Conservation (phyloP, 2,329 filamentous ascomycete species). For the Xylariaceae sp. region DNA sequence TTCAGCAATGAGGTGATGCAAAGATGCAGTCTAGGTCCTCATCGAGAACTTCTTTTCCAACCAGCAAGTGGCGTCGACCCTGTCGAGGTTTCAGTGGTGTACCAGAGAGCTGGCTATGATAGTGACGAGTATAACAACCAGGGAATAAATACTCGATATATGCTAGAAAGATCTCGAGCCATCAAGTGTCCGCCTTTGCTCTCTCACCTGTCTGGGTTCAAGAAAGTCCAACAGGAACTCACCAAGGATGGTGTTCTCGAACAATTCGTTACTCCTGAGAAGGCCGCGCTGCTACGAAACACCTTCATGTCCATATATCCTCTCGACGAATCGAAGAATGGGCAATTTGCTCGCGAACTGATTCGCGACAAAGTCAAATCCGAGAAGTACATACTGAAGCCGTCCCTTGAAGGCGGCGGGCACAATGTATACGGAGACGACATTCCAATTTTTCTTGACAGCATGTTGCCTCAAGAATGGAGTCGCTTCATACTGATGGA, state of each 20-base stretch:
- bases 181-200: slow-evolving; percentile 41
- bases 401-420: slow-evolving; percentile 39
- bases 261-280: slow-evolving; percentile 26
- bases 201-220: slow-evolving; percentile 36
- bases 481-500: slow-evolving; percentile 35
- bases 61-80: slow-evolving; percentile 17
- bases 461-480: slow-evolving; percentile 24
- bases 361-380: slow-evolving; percentile 19
- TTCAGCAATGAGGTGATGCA: slow-evolving; percentile 30
- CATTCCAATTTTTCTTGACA: slow-evolving; percentile 31
- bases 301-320: slow-evolving; percentile 35
- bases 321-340: slow-evolving; percentile 28
- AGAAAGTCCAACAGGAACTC: slow-evolving; percentile 39
- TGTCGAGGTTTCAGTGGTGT: slow-evolving; percentile 37
- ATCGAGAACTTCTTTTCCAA: slow-evolving; percentile 32
- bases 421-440: slow-evolving; percentile 36
- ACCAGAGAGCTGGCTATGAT: slow-evolving; percentile 39
- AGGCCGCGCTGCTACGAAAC: slow-evolving; percentile 21
- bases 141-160: slow-evolving; percentile 27
- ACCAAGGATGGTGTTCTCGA: slow-evolving; percentile 27
- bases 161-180: slow-evolving; percentile 33
- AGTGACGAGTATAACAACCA: slow-evolving; percentile 31
- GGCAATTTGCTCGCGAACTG: slow-evolving; percentile 21
- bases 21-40: slow-evolving; percentile 24
- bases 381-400: slow-evolving; percentile 35